phyloP scores from a whole-genome alignment of 2,329 filamentous ascomycete species.

The Colletotrichum trifolii region DNA sequence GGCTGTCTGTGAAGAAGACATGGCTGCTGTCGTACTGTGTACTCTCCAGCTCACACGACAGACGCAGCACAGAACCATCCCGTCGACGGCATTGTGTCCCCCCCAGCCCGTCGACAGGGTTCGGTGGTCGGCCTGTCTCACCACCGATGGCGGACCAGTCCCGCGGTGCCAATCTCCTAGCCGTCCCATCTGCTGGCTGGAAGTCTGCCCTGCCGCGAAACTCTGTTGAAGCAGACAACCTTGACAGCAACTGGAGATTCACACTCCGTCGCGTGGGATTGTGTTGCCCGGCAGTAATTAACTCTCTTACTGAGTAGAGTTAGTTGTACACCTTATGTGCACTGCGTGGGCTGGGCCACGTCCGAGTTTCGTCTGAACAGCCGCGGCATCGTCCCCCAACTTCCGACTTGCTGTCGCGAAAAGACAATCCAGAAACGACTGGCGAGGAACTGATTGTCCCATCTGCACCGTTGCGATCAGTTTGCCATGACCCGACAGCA shows the following conservation, averaged over 20 bases:
- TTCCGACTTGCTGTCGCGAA: constrained; percentile 15
- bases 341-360: neutral
- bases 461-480: constrained; percentile 6
- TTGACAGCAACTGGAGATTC: too few relatives aligned
- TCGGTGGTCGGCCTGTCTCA: constrained; percentile 29
- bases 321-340: too few relatives aligned
- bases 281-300: too few relatives aligned
- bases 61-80: neutral
- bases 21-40: too few relatives aligned
- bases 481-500: constrained; percentile 28
- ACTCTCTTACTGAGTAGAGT: too few relatives aligned
- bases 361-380: constrained; percentile 20
- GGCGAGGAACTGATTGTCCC: constrained; percentile 10
- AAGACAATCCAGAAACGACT: constrained; percentile 2
- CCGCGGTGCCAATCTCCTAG: constrained; percentile 28
- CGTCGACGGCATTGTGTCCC: constrained; percentile 10
- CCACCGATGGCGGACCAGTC: constrained; percentile 29
- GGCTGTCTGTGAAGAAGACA: too few relatives aligned
- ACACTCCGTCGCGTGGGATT: too few relatives aligned
- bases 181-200: constrained; percentile 11
- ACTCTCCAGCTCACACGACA: too few relatives aligned
- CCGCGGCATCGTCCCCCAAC: neutral
- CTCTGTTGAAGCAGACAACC: neutral
- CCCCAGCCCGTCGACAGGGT: constrained; percentile 25
- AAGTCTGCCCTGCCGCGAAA: constrained; percentile 21